Percentiles rank a stretch among this genome's conserved stretches.
phyloP scores from a whole-genome alignment of 1,284 basidiomycete genomes.

The Papiliotrema fonsecae region DNA sequence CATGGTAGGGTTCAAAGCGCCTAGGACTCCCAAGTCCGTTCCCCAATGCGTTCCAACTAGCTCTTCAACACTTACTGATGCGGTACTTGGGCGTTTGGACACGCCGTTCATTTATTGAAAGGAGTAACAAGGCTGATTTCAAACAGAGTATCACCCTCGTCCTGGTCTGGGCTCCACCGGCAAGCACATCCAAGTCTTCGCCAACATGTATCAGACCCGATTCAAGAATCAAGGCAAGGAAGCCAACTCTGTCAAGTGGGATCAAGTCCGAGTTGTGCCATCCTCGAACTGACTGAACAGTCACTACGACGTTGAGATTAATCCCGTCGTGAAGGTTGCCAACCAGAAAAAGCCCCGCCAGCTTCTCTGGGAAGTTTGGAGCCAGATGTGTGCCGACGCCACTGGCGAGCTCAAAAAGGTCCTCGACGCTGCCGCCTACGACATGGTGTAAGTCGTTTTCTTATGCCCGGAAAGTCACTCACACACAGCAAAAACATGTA shows the following conservation, averaged over 20 bases:
- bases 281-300: conserved; percentile 13
- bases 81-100: neutral
- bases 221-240: conserved; percentile 29
- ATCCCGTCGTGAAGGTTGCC: conserved; percentile 33
- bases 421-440: conserved; percentile 33
- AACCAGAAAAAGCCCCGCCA: conserved; percentile 39
- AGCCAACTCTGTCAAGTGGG: conserved; percentile 36
- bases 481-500: conserved; percentile 39
- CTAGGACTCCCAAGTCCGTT: neutral
- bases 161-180: conserved; percentile 37
- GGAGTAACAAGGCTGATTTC: too few species aligned
- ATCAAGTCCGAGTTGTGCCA: neutral
- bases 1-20: too few species aligned
- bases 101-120: too few species aligned
- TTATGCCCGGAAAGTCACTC: neutral
- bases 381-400: conserved; percentile 20
- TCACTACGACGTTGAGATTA: conserved; percentile 45
- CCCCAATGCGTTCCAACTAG: neutral
- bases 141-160: conserved; percentile 13
- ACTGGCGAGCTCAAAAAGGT: conserved; percentile 13
- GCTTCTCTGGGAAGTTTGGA: conserved; percentile 37
- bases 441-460: conserved; percentile 27
- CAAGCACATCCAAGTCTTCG: conserved; percentile 29
- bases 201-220: conserved; percentile 41
- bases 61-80: neutral